Conservation (phyloP, 164 flowering plant genomes). For the Vitis rupestris region DNA sequence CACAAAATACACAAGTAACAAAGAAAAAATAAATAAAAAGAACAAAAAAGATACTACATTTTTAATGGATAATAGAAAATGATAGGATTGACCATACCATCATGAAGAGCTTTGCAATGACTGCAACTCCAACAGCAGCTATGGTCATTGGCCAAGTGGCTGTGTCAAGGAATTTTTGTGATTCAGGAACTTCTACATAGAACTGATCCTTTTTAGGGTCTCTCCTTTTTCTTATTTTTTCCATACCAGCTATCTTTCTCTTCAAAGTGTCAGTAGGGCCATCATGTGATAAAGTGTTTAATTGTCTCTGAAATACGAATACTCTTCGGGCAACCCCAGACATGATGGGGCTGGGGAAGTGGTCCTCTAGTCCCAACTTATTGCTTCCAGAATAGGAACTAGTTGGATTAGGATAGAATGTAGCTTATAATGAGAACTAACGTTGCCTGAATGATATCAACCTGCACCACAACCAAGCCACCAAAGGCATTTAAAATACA, state of each 20-base stretch:
- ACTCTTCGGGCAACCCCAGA: too few relatives aligned
- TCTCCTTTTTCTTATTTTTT: conserved; percentile 42
- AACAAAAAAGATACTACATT: neutral
- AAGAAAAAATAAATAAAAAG: neutral
- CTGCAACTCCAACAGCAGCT: conserved; percentile 62
- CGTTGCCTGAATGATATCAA: too few relatives aligned
- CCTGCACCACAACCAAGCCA: too few relatives aligned
- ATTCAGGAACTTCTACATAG: conserved; percentile 65
- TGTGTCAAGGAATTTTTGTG: conserved; percentile 64
- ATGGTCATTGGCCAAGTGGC: conserved; percentile 74
- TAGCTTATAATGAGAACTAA: too few relatives aligned
- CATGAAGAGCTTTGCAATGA: conserved; percentile 78
- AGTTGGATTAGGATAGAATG: too few relatives aligned
- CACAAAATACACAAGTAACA: neutral
- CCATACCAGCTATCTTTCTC: conserved; percentile 44
- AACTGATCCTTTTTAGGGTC: conserved; percentile 42
- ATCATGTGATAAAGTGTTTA: conserved; percentile 5
- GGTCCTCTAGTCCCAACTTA: too few relatives aligned
- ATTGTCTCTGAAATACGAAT: too few relatives aligned
- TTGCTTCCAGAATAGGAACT: too few relatives aligned
- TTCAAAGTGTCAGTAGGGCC: conserved; percentile 59
- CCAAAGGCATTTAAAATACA: too few relatives aligned
- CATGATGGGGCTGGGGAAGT: too few relatives aligned
- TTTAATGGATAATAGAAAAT: neutral
- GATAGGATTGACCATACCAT: conserved; percentile 41